phyloP scores from a whole-genome alignment of 2,329 filamentous ascomycete species.

The Exophiala aquamarina region DNA sequence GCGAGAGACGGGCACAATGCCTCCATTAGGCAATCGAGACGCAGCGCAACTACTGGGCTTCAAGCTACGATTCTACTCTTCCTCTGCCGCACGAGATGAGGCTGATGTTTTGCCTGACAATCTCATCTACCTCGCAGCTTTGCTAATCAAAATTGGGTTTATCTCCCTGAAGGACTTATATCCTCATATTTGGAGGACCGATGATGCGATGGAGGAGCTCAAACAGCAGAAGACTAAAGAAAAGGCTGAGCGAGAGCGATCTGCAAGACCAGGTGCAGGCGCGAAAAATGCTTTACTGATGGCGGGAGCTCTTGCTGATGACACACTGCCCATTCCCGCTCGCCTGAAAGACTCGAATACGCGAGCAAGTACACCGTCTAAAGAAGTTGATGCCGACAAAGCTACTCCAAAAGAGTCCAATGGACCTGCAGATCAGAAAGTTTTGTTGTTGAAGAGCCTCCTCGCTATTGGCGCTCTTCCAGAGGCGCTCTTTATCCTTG shows the following conservation, averaged over 20 bases:
- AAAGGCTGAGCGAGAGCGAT: constrained; percentile 73
- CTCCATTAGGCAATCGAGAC: constrained; percentile 81
- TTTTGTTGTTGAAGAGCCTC: constrained; percentile 77
- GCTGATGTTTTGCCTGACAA: constrained; percentile 84
- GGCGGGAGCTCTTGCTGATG: constrained; percentile 84
- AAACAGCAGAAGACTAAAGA: constrained; percentile 70
- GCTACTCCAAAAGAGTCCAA: constrained; percentile 46
- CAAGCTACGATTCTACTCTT: constrained; percentile 90
- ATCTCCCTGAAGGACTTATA: constrained; percentile 90
- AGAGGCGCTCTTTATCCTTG: constrained; percentile 88
- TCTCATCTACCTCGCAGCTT: constrained; percentile 83
- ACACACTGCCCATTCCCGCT: constrained; percentile 59
- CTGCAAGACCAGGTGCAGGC: constrained; percentile 67
- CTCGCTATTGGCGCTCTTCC: constrained; percentile 89
- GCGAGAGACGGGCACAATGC: constrained; percentile 73
- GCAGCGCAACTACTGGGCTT: constrained; percentile 95
- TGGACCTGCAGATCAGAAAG: constrained; percentile 84
- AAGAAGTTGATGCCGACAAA: constrained; percentile 51
- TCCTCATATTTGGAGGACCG: constrained; percentile 82
- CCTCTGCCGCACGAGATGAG: constrained; percentile 69
- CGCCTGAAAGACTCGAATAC: constrained; percentile 53
- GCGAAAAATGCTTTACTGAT: constrained; percentile 79
- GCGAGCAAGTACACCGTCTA: constrained; percentile 53
- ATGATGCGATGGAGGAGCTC: constrained; percentile 77
- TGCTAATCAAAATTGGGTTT: constrained; percentile 96